These are phyloP conservation scores for Hyparrhenia diplandra DNA, from an alignment of 176 grass and related monocot genomes.

Conservation along the genomic window DNA sequence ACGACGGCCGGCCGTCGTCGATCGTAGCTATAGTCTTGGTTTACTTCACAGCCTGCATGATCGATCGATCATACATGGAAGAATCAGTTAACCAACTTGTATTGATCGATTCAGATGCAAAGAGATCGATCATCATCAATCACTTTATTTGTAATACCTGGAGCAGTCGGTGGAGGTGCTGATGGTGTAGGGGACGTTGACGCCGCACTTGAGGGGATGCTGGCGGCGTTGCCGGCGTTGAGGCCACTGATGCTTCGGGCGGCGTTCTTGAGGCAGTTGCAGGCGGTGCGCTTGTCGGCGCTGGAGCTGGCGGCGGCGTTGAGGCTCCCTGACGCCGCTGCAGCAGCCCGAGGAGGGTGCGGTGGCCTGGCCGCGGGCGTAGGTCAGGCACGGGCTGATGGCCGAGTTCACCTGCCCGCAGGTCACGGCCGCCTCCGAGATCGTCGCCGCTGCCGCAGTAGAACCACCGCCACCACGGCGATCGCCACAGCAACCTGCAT, in stretches of 20 bases:
- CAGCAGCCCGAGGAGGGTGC: constrained; percentile 19
- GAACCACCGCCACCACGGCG: not conserved
- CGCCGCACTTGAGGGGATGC: constrained; percentile 53
- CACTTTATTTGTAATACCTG: no score
- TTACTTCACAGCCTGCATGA: not conserved
- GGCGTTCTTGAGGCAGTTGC: constrained; percentile 43
- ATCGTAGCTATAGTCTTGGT: not conserved
- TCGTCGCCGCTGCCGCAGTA: not conserved
- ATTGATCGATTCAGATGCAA: no score
- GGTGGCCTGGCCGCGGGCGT: constrained; percentile 14
- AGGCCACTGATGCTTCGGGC: not conserved
- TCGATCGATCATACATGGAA: no score
- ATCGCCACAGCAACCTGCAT: not conserved
- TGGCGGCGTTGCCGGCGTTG: constrained; percentile 23
- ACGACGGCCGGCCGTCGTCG: no score
- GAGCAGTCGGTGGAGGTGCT: constrained; percentile 50
- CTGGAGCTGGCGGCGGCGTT: not conserved
- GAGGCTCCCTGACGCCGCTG: constrained; percentile 31
- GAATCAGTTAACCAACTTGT: no score
- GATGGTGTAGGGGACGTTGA: constrained; percentile 51
- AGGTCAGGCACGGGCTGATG: constrained; percentile 32
- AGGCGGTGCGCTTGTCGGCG: constrained; percentile 27
- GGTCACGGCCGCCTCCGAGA: not conserved
- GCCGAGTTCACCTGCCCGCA: constrained; percentile 32
- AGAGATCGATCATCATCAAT: no score